phyloP scores from a whole-genome alignment of 2,329 filamentous ascomycete genomes.

The Corinectria fuckeliana region DNA sequence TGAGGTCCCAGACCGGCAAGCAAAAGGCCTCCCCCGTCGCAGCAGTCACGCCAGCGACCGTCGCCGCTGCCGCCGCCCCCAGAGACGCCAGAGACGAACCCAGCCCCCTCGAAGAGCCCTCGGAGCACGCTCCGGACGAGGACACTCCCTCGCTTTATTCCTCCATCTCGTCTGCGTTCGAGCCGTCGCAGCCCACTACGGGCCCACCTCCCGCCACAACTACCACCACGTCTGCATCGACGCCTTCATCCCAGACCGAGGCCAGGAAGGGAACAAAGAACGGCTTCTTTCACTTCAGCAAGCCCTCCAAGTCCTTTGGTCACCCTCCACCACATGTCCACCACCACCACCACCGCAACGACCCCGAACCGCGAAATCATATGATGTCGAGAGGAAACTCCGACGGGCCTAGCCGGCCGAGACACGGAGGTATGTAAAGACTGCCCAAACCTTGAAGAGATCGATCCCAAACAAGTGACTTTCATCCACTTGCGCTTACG shows the following conservation, averaged over 20 bases:
- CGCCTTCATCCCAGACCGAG: slow-evolving; percentile 40
- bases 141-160: slow-evolving; percentile 36
- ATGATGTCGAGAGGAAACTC: slow-evolving; percentile 45
- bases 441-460: slow-evolving; percentile 19
- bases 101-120: slow-evolving; percentile 36
- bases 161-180: slow-evolving; percentile 37
- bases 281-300: slow-evolving; percentile 60
- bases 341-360: slow-evolving; percentile 34
- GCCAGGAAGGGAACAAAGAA: slow-evolving; percentile 54
- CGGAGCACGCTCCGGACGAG: slow-evolving; percentile 36
- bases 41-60: slow-evolving; percentile 22
- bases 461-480: slow-evolving; percentile 24
- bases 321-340: slow-evolving; percentile 36
- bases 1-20: slow-evolving; percentile 34
- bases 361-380: slow-evolving; percentile 47
- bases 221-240: slow-evolving; percentile 17
- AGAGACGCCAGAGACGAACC: slow-evolving; percentile 22
- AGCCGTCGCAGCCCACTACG: slow-evolving; percentile 27
- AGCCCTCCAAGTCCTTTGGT: slow-evolving; percentile 51
- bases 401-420: slow-evolving; percentile 40
- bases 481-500: slow-evolving; percentile 20
- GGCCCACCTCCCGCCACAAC: slow-evolving; percentile 29
- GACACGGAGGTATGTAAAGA: slow-evolving; percentile 44
- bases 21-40: slow-evolving; percentile 24
- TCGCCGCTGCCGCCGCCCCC: slow-evolving; percentile 16